Evolutionary conservation across 1,139 yeast genomes (phyloP).

Genomic region (Lodderomyces margitis): DNA sequence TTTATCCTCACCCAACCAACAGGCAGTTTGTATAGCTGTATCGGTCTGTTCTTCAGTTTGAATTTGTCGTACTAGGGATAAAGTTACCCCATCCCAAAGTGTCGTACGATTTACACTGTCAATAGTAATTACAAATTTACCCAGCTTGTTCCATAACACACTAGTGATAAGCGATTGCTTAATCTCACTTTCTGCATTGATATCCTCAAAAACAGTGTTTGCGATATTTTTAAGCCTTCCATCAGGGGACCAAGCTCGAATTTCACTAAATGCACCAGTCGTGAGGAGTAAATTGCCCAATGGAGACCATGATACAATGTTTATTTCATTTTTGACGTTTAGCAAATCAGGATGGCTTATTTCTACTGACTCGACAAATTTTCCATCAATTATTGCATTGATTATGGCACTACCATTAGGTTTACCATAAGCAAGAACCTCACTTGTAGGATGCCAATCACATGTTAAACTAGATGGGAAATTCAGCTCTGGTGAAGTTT

Average conservation of each 20-base stretch:
- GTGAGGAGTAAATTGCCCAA: constrained; percentile 57
- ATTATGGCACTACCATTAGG: constrained; percentile 35
- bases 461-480: constrained; percentile 32
- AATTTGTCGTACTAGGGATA: constrained; percentile 31
- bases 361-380: constrained; percentile 35
- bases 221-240: constrained; percentile 63
- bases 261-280: constrained; percentile 60
- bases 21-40: constrained; percentile 35
- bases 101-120: constrained; percentile 33
- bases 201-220: constrained; percentile 16
- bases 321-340: constrained; percentile 27
- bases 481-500: constrained; percentile 21
- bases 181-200: constrained; percentile 11
- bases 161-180: constrained; percentile 19
- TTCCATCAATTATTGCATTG: constrained; percentile 29
- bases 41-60: constrained; percentile 11
- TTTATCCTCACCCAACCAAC: constrained; percentile 72
- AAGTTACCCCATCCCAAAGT: constrained; percentile 39
- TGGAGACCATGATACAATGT: constrained; percentile 63
- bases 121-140: constrained; percentile 34
- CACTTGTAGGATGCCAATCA: constrained; percentile 41
- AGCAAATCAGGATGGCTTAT: constrained; percentile 32
- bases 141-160: constrained; percentile 37
- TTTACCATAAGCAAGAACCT: constrained; percentile 40
- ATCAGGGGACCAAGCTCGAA: constrained; percentile 66